A percentile compares a stretch with the other conserved stretches of the same genome.
Conservation (phyloP, 2,329 filamentous ascomycete species). For the Myriosclerotinia duriaeana region DNA sequence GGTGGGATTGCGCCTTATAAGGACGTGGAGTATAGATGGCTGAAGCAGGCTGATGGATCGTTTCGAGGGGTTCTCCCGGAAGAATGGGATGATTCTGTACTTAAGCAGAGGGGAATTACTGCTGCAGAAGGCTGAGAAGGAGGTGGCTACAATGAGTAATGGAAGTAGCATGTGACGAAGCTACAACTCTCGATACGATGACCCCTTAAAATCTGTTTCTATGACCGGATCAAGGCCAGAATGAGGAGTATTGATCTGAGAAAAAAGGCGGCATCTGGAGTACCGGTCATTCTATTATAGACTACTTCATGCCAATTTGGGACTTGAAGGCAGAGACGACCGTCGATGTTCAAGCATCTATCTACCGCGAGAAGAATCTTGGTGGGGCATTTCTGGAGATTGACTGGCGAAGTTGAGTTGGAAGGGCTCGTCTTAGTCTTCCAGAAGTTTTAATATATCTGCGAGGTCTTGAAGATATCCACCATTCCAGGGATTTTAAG, state of each 20-base stretch:
- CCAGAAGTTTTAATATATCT: no score
- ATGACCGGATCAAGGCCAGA: not conserved
- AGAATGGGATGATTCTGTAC: constrained; percentile 17
- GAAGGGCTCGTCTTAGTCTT: no score
- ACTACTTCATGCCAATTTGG: not conserved
- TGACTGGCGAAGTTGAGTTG: no score
- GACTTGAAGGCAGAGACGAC: not conserved
- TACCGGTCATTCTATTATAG: not conserved
- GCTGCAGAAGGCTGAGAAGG: not conserved
- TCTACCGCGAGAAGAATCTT: not conserved
- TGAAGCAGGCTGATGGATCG: constrained; percentile 2
- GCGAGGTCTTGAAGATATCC: no score
- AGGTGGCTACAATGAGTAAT: not conserved
- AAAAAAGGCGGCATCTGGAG: not conserved
- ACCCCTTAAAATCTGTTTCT: not conserved
- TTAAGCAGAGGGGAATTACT: constrained; percentile 1
- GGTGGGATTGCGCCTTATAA: constrained; percentile 12
- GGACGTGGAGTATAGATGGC: constrained; percentile 13
- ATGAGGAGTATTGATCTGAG: not conserved
- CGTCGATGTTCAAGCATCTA: not conserved
- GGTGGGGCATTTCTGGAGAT: no score
- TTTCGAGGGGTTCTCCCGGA: constrained; percentile 1
- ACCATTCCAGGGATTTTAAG: no score
- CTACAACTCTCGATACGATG: not conserved
- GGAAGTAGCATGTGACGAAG: not conserved